phyloP scores from a whole-genome alignment of 169 alveolate genomes.

The Plasmodium falciparum region DNA sequence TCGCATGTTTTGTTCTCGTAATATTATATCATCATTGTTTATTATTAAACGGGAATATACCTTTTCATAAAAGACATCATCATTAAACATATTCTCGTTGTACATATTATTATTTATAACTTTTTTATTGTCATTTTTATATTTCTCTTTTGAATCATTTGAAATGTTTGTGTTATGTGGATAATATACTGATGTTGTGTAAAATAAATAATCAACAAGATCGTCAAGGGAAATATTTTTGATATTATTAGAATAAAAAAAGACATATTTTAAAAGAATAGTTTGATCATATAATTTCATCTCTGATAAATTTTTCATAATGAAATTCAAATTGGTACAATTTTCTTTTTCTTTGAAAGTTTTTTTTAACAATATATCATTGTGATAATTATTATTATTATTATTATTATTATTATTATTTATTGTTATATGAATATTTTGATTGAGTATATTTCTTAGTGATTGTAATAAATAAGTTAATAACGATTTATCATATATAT shows the following conservation, averaged over 20 bases:
- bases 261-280: slow-evolving; percentile 30
- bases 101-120: not conserved
- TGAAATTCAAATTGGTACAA: slow-evolving; percentile 22
- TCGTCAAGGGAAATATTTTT: slow-evolving; percentile 8
- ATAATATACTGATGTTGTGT: slow-evolving; percentile 22
- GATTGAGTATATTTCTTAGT: slow-evolving; percentile 16
- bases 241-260: slow-evolving; percentile 19
- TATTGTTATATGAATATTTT: not conserved
- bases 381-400: too few species aligned
- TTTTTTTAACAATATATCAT: not conserved
- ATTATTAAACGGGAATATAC: slow-evolving; percentile 9
- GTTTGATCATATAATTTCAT: slow-evolving; percentile 62
- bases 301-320: slow-evolving; percentile 52
- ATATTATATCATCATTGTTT: slow-evolving; percentile 4
- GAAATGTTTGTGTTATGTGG: not conserved
- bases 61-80: not conserved
- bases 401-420: not conserved
- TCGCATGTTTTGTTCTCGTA: slow-evolving; percentile 18
- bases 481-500: slow-evolving; percentile 35
- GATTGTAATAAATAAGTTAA: slow-evolving; percentile 24
- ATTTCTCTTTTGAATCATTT: not conserved
- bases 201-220: slow-evolving; percentile 34
- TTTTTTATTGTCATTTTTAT: not conserved
- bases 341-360: not conserved
- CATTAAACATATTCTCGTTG: not conserved